Evolutionary conservation across 495 filamentous ascomycete genomes (phyloP), one percentile per base, ranked within the genome.

Genomic region (Sordaria brevicollis): DNA sequence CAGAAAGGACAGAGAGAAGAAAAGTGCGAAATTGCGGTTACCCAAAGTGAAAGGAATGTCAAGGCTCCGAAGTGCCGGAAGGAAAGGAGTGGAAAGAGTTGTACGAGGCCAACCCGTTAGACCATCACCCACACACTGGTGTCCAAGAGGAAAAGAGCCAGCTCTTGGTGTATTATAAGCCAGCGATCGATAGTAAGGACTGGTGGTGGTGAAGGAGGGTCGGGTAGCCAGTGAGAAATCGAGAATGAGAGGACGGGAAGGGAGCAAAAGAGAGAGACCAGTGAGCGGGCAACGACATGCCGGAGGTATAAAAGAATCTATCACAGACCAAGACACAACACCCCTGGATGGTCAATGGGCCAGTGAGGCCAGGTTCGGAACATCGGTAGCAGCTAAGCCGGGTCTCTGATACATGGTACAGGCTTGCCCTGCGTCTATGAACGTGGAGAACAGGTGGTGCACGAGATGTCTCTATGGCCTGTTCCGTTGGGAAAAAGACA

Each of bases 161-260:
- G 81, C 80, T 84, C 80, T 81, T 79, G 81, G 80, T 81, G 77
- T 83, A 78, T 82, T 83, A 82, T 83, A 83, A 79, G 83, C 79
- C 79, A 78, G 78, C 80, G 77, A 77, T 76, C 79, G 78, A 80
- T 84, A 83, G 78, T 82, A 84, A 79, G 70, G 81, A 84, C 82
- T 81, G 77, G 72, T 73, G 74, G 73, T 76, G 72, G 74, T 71
- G 76, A 62, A 77, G 75, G 73, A 74, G 74, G 80, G 74, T 72
- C 49, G 49, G 49, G 25, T 73, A 75, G 75, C 79, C 73, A 75
- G 74, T 73, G 77, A 76, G 76, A 75, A 73, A 75, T 76, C 74
- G 68, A 33, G 71, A 68, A 73, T 75, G 73, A 76, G 76, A 79
- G 77, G 77, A 78, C 73, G 76, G 72, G 70, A 76, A 77, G 70